Percentiles rank a stretch among this genome's conserved stretches.
These are phyloP conservation scores for Umbelopsis sp. DNA, from an alignment of 192 early-diverging fungal species.

Conservation along the genomic window DNA sequence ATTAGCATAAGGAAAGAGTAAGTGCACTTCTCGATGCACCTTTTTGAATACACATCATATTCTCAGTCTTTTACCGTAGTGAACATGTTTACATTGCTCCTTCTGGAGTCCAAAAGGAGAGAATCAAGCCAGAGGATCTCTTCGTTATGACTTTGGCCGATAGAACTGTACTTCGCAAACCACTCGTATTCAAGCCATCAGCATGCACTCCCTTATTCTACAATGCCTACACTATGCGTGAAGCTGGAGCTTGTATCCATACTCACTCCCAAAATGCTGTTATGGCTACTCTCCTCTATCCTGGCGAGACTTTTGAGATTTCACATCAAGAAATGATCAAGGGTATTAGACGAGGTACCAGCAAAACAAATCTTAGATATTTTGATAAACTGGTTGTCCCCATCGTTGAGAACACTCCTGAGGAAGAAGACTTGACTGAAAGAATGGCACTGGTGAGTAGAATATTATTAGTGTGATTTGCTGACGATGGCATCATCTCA, in stretches of 20 bases:
- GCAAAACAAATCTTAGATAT: conserved; percentile 67
- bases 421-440: conserved; percentile 89
- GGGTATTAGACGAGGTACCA: conserved; percentile 81
- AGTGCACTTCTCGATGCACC: neutral
- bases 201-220: conserved; percentile 96
- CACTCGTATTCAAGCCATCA: conserved; percentile 75
- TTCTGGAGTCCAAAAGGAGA: conserved; percentile 92
- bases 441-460: conserved; percentile 71
- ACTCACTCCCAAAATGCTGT: conserved; percentile 97
- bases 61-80: conserved; percentile 30
- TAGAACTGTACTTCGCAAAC: conserved; percentile 66
- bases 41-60: neutral
- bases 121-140: conserved; percentile 81
- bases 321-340: conserved; percentile 99
- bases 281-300: conserved; percentile 84
- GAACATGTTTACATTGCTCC: conserved; percentile 88
- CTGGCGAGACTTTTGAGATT: conserved; percentile 77
- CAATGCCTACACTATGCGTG: conserved; percentile 85
- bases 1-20: conserved; percentile 80
- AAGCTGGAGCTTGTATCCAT: conserved; percentile 92
- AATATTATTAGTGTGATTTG: too few species aligned
- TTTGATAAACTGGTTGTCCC: conserved; percentile 87
- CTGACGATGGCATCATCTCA: too few species aligned
- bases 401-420: conserved; percentile 94
- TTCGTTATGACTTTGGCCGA: conserved; percentile 76